These are phyloP conservation scores for Hemileccinum rubropunctum DNA, from an alignment of 768 basidiomycete genomes.

Conservation along the genomic window DNA sequence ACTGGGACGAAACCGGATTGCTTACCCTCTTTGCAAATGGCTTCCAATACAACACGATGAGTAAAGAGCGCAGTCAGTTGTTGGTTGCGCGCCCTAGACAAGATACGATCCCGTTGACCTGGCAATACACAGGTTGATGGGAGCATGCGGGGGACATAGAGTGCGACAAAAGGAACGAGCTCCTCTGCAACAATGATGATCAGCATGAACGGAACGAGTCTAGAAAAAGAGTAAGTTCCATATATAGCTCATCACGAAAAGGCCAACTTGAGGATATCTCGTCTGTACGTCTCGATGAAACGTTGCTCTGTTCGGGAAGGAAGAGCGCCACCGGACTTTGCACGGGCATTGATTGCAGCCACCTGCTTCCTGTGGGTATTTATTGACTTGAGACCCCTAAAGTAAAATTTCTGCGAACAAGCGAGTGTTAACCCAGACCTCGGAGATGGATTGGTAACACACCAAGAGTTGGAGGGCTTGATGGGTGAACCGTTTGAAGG, in stretches of 20 bases:
- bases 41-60: slow-evolving; percentile 38
- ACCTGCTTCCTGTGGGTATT: slow-evolving; percentile 57
- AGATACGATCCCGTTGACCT: slow-evolving; percentile 68
- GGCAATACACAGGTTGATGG: slow-evolving; percentile 87
- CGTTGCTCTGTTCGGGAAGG: slow-evolving; percentile 68
- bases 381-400: slow-evolving; percentile 69
- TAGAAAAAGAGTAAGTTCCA: slow-evolving; percentile 8
- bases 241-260: not conserved
- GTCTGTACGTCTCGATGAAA: slow-evolving; percentile 62
- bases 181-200: slow-evolving; percentile 78
- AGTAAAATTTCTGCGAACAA: slow-evolving; percentile 74
- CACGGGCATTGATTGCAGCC: slow-evolving; percentile 51
- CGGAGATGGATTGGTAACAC: slow-evolving; percentile 12
- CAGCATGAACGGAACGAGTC: slow-evolving; percentile 76
- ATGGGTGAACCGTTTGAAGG: slow-evolving; percentile 48
- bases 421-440: not conserved
- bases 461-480: slow-evolving; percentile 49
- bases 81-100: slow-evolving; percentile 46
- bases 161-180: slow-evolving; percentile 76
- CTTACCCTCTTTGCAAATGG: slow-evolving; percentile 33
- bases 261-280: slow-evolving; percentile 68
- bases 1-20: slow-evolving; percentile 26
- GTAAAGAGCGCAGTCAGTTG: slow-evolving; percentile 41
- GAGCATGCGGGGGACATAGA: slow-evolving; percentile 81
- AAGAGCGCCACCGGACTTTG: slow-evolving; percentile 56